Evolutionary conservation across 345 rosid genomes (phyloP), one percentile per base, ranked within the genome.

Genomic region (Salix koriyanagi): DNA sequence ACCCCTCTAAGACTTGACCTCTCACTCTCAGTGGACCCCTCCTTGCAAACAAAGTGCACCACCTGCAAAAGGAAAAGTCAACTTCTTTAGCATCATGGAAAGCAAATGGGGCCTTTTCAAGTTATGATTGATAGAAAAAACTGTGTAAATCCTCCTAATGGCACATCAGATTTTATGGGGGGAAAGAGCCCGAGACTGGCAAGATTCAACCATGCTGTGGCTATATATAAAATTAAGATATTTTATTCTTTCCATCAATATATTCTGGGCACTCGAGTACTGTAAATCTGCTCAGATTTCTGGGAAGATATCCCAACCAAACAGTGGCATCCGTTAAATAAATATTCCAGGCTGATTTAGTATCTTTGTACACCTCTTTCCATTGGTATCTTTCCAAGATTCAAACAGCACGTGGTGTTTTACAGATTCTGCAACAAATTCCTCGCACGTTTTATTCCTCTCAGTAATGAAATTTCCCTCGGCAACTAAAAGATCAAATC

Each of bases 21-120:
- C 71, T 96, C 92, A 71, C 85, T 84, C 75, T 89, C 88, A 19
- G 89, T 28, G 26, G 91, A 83, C 41, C 90, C 90, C 3, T 87
- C 94, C 87, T 91, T 87, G 81, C 88, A 84, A 78, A 87, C 82
- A 15, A 94, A 84, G 81, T 90, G 97, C 62, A 91, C 81, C 39
- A 86, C 96, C 99, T 96, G 94, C 82, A 76, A 72, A 67, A 78
- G 7, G 3, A 69, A 58, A 23, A 37, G 37, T 34, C 41, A 7
- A 66, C 7, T 8, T 21, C n/a, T 9, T 58, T 58, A 58, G 64
- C 28, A 58, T 9, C 28, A n/a, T 10, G 62, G 28, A n/a, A n/a
- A 8, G 28, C 4, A n/a, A 58, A 58, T 4, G 14, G 1, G 62
- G 62, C 62, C 28, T 58, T 58, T 58, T 58, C 28, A 58, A n/a